A percentile compares a stretch with the other conserved stretches of the same genome.
phyloP scores from a whole-genome alignment of 768 basidiomycete species.

The Leccinum boreale region DNA sequence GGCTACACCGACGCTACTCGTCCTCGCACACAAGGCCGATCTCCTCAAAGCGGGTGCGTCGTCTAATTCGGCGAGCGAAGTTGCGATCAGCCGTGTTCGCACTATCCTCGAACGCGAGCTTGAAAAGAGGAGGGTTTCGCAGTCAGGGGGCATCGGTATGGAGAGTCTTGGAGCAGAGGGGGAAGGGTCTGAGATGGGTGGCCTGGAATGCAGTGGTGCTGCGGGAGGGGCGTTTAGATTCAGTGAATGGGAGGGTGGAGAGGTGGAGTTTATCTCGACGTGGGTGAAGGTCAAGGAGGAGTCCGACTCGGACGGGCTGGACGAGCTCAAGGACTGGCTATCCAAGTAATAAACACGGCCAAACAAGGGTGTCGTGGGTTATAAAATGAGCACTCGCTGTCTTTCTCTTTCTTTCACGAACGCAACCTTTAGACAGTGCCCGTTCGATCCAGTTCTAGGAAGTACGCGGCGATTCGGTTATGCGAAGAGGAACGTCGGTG shows the following conservation, averaged over 20 bases:
- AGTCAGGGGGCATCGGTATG: conserved; percentile 62
- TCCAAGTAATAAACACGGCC: conserved; percentile 39
- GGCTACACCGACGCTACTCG: conserved; percentile 52
- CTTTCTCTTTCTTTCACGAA: conserved; percentile 11
- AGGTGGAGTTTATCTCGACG: conserved; percentile 64
- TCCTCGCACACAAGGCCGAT: conserved; percentile 78
- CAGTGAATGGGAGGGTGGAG: conserved; percentile 81
- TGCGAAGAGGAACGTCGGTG: conserved; percentile 58
- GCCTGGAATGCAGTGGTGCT: conserved; percentile 63
- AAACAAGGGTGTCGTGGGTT: conserved; percentile 18
- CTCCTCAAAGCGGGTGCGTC: conserved; percentile 49
- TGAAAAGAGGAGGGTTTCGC: conserved; percentile 67
- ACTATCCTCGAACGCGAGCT: conserved; percentile 82
- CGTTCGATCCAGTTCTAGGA: conserved; percentile 43
- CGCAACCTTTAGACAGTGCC: conserved; percentile 79
- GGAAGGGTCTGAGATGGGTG: conserved; percentile 62
- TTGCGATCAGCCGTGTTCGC: conserved; percentile 68
- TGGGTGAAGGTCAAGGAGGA: conserved; percentile 41
- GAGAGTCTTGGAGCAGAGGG: conserved; percentile 75
- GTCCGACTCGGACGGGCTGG: conserved; percentile 36
- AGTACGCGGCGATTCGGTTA: conserved; percentile 64
- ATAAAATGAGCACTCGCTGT: conserved; percentile 9
- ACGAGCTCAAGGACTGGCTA: conserved; percentile 47
- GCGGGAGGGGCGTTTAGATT: conserved; percentile 64
- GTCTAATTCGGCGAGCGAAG: conserved; percentile 34